phyloP scores from a whole-genome alignment of 164 flowering plant genomes.

The Cinnamomum micranthum region DNA sequence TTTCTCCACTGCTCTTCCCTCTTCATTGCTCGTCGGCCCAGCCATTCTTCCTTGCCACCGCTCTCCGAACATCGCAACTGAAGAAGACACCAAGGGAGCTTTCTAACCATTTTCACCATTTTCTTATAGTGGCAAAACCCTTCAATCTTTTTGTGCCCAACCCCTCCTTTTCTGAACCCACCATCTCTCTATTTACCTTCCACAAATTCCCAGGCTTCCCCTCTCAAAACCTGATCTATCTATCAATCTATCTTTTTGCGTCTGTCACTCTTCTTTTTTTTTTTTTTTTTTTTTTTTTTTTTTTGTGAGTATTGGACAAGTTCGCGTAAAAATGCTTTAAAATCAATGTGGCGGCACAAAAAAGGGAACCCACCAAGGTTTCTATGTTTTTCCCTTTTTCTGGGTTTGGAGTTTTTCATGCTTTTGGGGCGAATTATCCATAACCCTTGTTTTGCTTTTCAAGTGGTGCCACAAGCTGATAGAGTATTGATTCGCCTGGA shows the following conservation, averaged over 20 bases:
- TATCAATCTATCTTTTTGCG: no score
- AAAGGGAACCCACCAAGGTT: conserved; percentile 84
- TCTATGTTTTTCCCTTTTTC: no score
- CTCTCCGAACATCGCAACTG: no score
- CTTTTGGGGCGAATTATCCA: not conserved
- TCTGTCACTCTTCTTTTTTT: no score
- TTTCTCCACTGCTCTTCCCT: no score
- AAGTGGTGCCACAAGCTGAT: conserved; percentile 87
- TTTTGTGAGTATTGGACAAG: conserved; percentile 27
- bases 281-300: no score
- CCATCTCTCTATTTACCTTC: conserved; percentile 21
- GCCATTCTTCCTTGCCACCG: no score
- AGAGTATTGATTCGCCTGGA: conserved; percentile 81
- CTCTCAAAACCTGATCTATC: no score
- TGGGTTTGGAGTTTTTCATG: not conserved
- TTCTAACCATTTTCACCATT: no score
- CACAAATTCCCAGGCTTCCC: not conserved
- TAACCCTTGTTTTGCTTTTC: not conserved
- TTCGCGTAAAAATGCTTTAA: conserved; percentile 31
- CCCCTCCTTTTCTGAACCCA: conserved; percentile 17
- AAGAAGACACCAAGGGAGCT: no score
- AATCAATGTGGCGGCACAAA: conserved; percentile 51
- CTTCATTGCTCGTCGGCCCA: no score
- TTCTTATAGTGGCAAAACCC: conserved; percentile 40
- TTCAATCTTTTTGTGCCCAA: conserved; percentile 1